Percentiles rank a stretch among this genome's conserved stretches.
These are phyloP conservation scores for Pyricularia pennisetigena DNA, from an alignment of 2,329 filamentous ascomycete species.

Conservation along the genomic window DNA sequence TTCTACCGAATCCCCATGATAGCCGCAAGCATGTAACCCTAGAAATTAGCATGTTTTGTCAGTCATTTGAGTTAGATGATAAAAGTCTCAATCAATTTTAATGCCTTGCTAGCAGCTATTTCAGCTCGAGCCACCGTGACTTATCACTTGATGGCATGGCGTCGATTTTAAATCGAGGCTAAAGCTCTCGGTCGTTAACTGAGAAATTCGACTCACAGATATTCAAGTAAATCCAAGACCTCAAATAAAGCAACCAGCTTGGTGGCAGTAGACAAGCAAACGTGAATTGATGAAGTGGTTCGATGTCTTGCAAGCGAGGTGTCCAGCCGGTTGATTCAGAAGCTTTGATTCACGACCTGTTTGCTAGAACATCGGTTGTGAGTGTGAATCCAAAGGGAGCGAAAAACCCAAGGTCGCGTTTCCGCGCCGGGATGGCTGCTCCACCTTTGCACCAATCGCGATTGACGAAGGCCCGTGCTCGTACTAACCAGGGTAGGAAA, in stretches of 20 bases:
- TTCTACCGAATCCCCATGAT: neutral
- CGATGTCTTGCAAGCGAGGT: neutral
- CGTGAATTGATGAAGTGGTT: neutral
- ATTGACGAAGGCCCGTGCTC: neutral
- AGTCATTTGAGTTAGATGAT: neutral
- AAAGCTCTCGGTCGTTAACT: neutral
- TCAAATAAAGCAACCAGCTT: neutral
- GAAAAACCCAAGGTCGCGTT: conserved; percentile 2
- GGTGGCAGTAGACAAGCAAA: neutral
- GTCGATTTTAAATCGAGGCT: neutral
- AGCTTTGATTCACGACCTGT: neutral
- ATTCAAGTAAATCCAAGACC: neutral
- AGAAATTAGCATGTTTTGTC: neutral
- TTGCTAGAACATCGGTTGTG: neutral
- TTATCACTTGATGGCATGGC: neutral
- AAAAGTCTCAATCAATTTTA: neutral
- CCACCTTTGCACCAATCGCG: neutral
- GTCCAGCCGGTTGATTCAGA: neutral
- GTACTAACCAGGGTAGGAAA: neutral
- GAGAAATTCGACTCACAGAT: neutral
- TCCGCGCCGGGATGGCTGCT: neutral
- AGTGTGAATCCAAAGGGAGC: neutral
- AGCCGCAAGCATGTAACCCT: neutral
- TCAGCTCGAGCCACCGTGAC: neutral
- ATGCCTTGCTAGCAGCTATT: neutral